A percentile compares a stretch with the other conserved stretches of the same genome.
phyloP scores from a whole-genome alignment of 768 basidiomycete genomes.

The Phylloporus arenicola region DNA sequence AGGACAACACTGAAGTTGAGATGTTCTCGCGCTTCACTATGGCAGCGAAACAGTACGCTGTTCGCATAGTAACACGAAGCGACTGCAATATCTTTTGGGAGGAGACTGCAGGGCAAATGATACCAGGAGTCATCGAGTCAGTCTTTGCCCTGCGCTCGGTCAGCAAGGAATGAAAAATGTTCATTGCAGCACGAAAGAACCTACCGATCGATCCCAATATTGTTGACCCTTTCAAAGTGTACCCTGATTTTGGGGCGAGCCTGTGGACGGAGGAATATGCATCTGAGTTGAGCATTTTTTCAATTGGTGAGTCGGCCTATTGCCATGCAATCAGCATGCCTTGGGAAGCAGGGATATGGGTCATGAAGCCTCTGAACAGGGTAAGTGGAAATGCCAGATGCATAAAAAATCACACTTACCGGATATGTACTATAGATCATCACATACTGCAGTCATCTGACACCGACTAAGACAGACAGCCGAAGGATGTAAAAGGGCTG shows the following conservation, averaged over 20 bases:
- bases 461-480: too few relatives aligned
- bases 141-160: neutral
- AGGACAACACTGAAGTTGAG: neutral
- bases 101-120: neutral
- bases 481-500: too few relatives aligned
- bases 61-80: neutral
- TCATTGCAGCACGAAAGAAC: neutral
- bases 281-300: neutral
- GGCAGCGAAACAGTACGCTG: neutral
- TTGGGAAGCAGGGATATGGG: neutral
- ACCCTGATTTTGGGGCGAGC: neutral
- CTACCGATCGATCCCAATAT: neutral
- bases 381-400: too few relatives aligned
- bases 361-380: too few relatives aligned
- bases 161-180: neutral
- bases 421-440: too few relatives aligned
- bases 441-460: too few relatives aligned
- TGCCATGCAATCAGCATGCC: neutral
- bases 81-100: neutral
- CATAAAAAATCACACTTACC: too few relatives aligned
- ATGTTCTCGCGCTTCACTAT: neutral
- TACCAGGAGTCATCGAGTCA: neutral
- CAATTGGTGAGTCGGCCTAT: neutral
- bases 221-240: neutral
- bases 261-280: neutral